These are phyloP conservation scores for Waitea zeae DNA, from an alignment of 1,284 basidiomycete species.

Conservation along the genomic window DNA sequence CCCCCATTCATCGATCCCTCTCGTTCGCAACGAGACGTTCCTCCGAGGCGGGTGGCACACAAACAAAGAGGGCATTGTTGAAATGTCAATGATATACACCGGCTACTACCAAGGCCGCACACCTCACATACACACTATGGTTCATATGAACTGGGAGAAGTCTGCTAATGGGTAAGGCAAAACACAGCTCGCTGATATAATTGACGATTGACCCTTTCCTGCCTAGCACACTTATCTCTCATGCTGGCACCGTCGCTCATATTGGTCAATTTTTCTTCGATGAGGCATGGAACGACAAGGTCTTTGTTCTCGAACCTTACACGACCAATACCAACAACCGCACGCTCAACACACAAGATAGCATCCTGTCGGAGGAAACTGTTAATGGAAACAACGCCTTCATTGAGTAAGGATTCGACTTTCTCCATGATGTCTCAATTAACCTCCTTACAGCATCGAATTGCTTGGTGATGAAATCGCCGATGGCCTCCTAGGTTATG, in stretches of 20 bases:
- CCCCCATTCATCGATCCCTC: constrained; percentile 16
- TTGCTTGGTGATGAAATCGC: constrained; percentile 5
- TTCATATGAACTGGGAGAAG: constrained; percentile 20
- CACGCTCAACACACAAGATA: constrained; percentile 12
- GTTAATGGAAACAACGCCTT: constrained; percentile 14
- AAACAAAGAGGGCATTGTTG: constrained; percentile 44
- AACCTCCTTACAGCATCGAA: constrained; percentile 2
- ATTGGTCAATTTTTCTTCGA: constrained; percentile 55
- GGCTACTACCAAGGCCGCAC: constrained; percentile 42
- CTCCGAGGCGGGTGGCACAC: constrained; percentile 53
- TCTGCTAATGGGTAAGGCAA: constrained; percentile 25
- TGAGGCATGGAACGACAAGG: constrained; percentile 30
- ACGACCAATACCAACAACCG: constrained; percentile 11
- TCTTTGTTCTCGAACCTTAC: constrained; percentile 14
- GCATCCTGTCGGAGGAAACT: constrained; percentile 10
- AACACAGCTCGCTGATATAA: constrained; percentile 18
- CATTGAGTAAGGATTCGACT: constrained; percentile 11
- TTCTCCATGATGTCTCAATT: constrained; percentile 13
- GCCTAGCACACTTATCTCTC: constrained; percentile 18
- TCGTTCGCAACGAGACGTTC: constrained; percentile 25
- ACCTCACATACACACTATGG: constrained; percentile 34
- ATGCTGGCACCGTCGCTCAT: constrained; percentile 27
- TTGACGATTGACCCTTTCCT: constrained; percentile 10
- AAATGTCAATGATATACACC: constrained; percentile 55
- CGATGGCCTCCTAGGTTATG: constrained; percentile 6